Evolutionary conservation across 805 yeast genomes (phyloP).

Genomic region (Lipomyces yamadae): DNA sequence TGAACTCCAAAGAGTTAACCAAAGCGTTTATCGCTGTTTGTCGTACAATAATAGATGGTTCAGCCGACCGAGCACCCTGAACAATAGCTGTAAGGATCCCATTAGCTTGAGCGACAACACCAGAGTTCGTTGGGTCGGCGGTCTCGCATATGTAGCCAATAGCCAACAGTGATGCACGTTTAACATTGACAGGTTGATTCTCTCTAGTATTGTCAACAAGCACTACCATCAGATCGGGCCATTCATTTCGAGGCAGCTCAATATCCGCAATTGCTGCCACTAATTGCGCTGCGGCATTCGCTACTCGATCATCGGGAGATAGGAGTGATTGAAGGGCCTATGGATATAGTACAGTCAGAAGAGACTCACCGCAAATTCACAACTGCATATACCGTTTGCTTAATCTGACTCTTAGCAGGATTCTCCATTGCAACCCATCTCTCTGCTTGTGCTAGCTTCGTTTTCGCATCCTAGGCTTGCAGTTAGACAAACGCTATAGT

Average conservation of each 20-base stretch:
- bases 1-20: slow-evolving; percentile 87
- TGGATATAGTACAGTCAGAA: too few species aligned
- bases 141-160: slow-evolving; percentile 96
- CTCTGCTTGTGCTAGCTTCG: slow-evolving; percentile 61
- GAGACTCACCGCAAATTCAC: slow-evolving; percentile 26
- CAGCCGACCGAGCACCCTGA: slow-evolving; percentile 90
- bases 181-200: slow-evolving; percentile 76
- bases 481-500: not conserved
- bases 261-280: slow-evolving; percentile 97
- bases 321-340: slow-evolving; percentile 65
- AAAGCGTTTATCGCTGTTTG: slow-evolving; percentile 91
- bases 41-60: slow-evolving; percentile 74
- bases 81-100: slow-evolving; percentile 94
- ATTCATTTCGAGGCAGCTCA: slow-evolving; percentile 83
- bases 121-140: slow-evolving; percentile 81
- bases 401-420: slow-evolving; percentile 64
- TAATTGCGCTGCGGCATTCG: slow-evolving; percentile 86
- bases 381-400: slow-evolving; percentile 49
- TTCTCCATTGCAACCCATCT: slow-evolving; percentile 74
- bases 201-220: slow-evolving; percentile 86
- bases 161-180: slow-evolving; percentile 83
- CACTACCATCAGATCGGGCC: slow-evolving; percentile 84
- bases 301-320: slow-evolving; percentile 74
- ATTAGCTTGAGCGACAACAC: slow-evolving; percentile 80
- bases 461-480: slow-evolving; percentile 53